A percentile compares a stretch with the other conserved stretches of the same genome.
Evolutionary conservation across 1,284 basidiomycete species (phyloP).

Genomic region (Meripilus lineatus): DNA sequence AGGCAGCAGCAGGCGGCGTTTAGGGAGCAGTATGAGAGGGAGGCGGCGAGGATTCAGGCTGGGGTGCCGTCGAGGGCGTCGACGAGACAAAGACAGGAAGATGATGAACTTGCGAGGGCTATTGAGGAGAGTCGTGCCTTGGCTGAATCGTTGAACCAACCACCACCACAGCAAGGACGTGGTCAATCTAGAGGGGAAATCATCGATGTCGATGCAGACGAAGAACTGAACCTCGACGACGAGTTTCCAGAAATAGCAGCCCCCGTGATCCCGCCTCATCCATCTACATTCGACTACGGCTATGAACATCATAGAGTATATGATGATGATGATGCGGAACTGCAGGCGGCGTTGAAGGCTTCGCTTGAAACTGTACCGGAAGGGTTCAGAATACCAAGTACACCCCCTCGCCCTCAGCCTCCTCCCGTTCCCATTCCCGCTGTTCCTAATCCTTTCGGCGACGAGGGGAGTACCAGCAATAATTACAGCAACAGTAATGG

Average conservation of each 20-base stretch:
- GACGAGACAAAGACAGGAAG: conserved; percentile 37
- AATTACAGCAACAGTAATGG: no score
- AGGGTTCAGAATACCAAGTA: conserved; percentile 39
- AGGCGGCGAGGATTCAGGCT: conserved; percentile 27
- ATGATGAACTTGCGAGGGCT: conserved; percentile 56
- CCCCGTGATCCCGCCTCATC: conserved; percentile 6
- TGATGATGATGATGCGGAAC: conserved; percentile 82
- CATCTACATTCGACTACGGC: conserved; percentile 8
- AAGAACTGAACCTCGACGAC: conserved; percentile 17
- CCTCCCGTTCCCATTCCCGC: conserved; percentile 11
- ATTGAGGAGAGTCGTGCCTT: conserved; percentile 64
- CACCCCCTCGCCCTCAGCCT: conserved; percentile 18
- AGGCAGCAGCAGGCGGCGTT: conserved; percentile 67
- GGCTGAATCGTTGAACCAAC: conserved; percentile 30
- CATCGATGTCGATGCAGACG: conserved; percentile 27
- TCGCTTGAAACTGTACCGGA: conserved; percentile 68
- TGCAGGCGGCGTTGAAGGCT: conserved; percentile 81
- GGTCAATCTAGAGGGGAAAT: conserved; percentile 29
- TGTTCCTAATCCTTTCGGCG: conserved; percentile 16
- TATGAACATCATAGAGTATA: conserved; percentile 44
- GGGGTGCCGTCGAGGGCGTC: conserved; percentile 17
- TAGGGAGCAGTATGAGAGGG: conserved; percentile 49
- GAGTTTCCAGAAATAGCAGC: conserved; percentile 2
- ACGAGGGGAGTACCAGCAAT: conserved; percentile 9
- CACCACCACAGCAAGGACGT: conserved; percentile 33